phyloP scores from a whole-genome alignment of 2,329 filamentous ascomycete genomes.

The Aspergillus clavatus region DNA sequence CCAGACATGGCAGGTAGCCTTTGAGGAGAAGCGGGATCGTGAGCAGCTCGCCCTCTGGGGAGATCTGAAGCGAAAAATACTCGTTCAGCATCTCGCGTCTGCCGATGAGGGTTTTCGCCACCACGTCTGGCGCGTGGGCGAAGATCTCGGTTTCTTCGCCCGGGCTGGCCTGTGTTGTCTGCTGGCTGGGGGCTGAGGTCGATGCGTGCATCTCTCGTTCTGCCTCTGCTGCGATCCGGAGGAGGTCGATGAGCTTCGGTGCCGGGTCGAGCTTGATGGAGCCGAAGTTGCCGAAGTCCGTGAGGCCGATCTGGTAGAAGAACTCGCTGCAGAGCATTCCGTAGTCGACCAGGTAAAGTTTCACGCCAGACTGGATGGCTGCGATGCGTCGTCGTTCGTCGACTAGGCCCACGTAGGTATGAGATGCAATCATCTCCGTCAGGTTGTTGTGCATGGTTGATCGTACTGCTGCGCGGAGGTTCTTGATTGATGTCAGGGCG shows the following conservation, averaged over 20 bases:
- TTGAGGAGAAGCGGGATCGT: conserved; percentile 81
- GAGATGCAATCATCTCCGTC: conserved; percentile 78
- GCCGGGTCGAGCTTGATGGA: conserved; percentile 73
- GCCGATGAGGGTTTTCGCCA: conserved; percentile 65
- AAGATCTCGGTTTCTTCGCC: conserved; percentile 55
- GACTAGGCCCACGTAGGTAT: conserved; percentile 90
- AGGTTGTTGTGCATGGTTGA: conserved; percentile 77
- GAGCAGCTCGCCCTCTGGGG: conserved; percentile 68
- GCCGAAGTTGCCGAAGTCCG: conserved; percentile 94
- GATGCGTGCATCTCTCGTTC: conserved; percentile 52
- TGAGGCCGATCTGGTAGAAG: conserved; percentile 92
- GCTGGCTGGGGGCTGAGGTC: background rate
- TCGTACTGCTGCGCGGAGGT: conserved; percentile 74
- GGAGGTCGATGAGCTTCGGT: conserved; percentile 64
- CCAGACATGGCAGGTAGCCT: conserved; percentile 78
- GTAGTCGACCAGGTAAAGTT: conserved; percentile 89
- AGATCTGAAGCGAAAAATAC: conserved; percentile 86
- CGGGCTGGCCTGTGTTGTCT: conserved; percentile 6
- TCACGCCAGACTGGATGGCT: conserved; percentile 90
- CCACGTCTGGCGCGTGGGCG: conserved; percentile 59
- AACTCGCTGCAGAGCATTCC: conserved; percentile 81
- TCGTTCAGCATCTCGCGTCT: conserved; percentile 82
- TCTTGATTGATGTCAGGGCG: conserved; percentile 77
- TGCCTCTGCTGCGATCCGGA: conserved; percentile 66
- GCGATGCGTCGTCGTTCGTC: conserved; percentile 81